A percentile compares a stretch with the other conserved stretches of the same genome.
These are phyloP conservation scores for Coemansia sp. DNA, from an alignment of 192 early-diverging fungal species.

Conservation along the genomic window DNA sequence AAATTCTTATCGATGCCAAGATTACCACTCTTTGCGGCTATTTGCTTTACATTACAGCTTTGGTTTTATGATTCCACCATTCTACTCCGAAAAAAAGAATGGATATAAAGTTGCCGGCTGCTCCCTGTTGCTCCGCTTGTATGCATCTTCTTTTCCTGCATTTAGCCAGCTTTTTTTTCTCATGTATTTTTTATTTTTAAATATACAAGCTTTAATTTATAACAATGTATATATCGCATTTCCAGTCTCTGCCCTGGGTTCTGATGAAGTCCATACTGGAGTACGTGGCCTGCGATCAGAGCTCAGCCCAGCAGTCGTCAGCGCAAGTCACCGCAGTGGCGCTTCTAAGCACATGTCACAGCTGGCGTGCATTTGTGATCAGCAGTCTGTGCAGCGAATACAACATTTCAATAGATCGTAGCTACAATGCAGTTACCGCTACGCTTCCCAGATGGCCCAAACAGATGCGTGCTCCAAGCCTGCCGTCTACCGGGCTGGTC, in stretches of 20 bases:
- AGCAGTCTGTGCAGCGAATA: conserved; percentile 4
- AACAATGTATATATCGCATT: background rate
- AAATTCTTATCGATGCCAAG: too few relatives aligned
- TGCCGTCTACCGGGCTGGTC: background rate
- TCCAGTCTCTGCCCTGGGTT: background rate
- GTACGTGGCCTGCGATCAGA: background rate
- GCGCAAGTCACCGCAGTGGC: background rate
- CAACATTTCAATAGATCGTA: background rate
- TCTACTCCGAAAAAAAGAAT: too few relatives aligned
- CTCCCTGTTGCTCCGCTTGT: too few relatives aligned
- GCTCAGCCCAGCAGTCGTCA: background rate
- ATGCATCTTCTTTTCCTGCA: background rate
- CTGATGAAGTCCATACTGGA: background rate
- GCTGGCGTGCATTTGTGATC: background rate
- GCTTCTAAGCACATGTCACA: background rate
- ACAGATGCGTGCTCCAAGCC: background rate
- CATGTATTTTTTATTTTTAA: background rate
- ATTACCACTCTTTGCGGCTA: too few relatives aligned
- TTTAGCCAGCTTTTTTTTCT: too few relatives aligned
- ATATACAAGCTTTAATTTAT: background rate
- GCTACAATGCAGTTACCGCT: background rate
- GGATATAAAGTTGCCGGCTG: too few relatives aligned
- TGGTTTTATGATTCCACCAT: too few relatives aligned
- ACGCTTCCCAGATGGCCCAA: background rate
- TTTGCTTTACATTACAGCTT: too few relatives aligned